Base-by-base conservation (phyloP, 2,329 filamentous ascomycete genomes). In the Pezicula rhizophila region DNA sequence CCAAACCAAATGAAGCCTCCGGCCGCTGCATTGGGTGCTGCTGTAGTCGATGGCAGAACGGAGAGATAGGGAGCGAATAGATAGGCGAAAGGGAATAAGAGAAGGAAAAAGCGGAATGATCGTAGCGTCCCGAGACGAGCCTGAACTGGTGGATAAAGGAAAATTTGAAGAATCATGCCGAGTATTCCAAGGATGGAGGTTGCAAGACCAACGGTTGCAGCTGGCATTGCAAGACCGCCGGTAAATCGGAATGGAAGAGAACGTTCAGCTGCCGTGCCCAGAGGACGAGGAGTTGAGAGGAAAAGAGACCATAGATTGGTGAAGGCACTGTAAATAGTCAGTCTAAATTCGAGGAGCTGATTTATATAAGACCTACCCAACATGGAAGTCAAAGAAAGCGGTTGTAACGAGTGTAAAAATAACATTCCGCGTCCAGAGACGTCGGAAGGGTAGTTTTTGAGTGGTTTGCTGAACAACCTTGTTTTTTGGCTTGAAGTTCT, bases 131-230 rank as follows among this genome's bases (percentile, higher is more conserved):
- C 85, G 8, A 87, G 76, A 2, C 75, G 75, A 1, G 73, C 73
- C 57, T 87, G 84, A 3, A 87, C 70, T 37, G 72, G 71, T 0
- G 85, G 85, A 61, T 89, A 89, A 8, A 86, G 66, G 46, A 84
- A 73, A 18, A 89, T 75, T 62, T 89, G 85, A 3, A 89, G 70
- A 0, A 77, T 68, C 55, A 89, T 81, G 35, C 85, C 85, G 25
- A 89, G 71, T 28, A 85, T 66, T 7, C 85, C 85, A 3, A 89
- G 77, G 54, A 87, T 79, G 4, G 84, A 82, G 25, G 84, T 85
- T 7, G 84, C 84, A 38, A 85, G 69, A 31, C 85, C 85, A 42
- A 89, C 84, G 0, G 77, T 79, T 0, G 77, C 72, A 0, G 84
- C 78, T 0, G 80, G 76, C 66, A 89, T 82, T 18, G 82, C 83